Conservation (phyloP, 768 basidiomycete genomes). For the Rhizopogon sp. region DNA sequence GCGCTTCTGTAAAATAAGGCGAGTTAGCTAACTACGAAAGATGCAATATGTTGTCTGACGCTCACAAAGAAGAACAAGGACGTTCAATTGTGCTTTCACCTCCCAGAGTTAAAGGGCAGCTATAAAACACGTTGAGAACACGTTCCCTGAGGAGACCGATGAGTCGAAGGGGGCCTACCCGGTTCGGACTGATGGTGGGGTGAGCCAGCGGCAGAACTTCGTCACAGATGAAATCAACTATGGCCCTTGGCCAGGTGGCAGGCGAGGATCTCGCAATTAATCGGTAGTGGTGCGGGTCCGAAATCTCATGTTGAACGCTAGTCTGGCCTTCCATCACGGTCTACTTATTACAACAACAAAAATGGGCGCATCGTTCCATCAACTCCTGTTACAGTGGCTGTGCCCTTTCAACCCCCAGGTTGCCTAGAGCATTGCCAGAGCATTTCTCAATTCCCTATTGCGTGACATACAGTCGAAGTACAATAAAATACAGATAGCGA, state of each 20-base stretch:
- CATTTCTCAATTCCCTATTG: neutral
- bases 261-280: neutral
- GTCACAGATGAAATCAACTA: neutral
- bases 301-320: neutral
- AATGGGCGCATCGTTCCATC: neutral
- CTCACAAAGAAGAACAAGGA: constrained; percentile 17
- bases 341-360: neutral
- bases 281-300: neutral
- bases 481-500: neutral
- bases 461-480: neutral
- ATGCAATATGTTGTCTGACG: constrained; percentile 1
- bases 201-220: constrained; percentile 10
- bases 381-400: neutral
- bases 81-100: constrained; percentile 15
- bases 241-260: neutral
- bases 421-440: too few relatives aligned
- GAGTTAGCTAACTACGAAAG: neutral
- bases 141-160: constrained; percentile 20
- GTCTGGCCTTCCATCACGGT: neutral
- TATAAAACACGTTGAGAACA: constrained; percentile 23
- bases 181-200: constrained; percentile 14
- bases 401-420: neutral
- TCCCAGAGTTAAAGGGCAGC: constrained; percentile 22
- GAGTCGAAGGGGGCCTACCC: constrained; percentile 10
- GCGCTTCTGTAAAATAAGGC: constrained; percentile 4